phyloP scores from a whole-genome alignment of 2,329 filamentous ascomycete species.

The Claviceps paspali region DNA sequence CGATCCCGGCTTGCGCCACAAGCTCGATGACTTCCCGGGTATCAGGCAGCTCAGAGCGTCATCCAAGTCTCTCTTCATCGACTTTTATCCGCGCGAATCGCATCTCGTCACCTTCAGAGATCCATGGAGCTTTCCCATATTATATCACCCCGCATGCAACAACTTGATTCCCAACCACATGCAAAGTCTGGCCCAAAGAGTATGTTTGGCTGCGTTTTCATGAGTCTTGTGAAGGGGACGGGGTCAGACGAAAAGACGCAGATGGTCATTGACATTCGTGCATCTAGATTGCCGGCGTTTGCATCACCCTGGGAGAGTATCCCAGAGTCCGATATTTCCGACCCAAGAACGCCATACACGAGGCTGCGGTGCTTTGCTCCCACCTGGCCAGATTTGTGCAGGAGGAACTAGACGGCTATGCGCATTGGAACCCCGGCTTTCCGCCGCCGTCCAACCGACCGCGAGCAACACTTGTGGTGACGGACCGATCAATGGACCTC shows the following conservation, averaged over 20 bases:
- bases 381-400: constrained; percentile 86
- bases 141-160: constrained; percentile 87
- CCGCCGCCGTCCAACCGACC: constrained; percentile 67
- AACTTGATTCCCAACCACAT: constrained; percentile 69
- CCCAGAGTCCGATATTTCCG: constrained; percentile 85
- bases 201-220: too few species aligned
- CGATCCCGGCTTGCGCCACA: constrained; percentile 52
- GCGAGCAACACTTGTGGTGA: constrained; percentile 69
- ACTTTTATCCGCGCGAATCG: constrained; percentile 83
- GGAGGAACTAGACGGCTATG: constrained; percentile 79
- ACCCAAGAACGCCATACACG: constrained; percentile 59
- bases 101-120: constrained; percentile 84
- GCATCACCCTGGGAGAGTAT: constrained; percentile 84
- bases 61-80: constrained; percentile 69
- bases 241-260: too few species aligned
- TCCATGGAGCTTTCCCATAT: constrained; percentile 84
- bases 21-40: constrained; percentile 55
- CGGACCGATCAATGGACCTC: constrained; percentile 86
- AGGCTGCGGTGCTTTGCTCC: constrained; percentile 73
- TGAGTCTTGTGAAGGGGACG: too few species aligned
- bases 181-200: constrained; percentile 76
- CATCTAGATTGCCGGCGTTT: constrained; percentile 41
- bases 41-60: constrained; percentile 62
- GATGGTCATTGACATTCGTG: background rate
- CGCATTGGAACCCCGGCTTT: constrained; percentile 62